Conservation (phyloP, 495 filamentous ascomycete genomes). For the Podospora comata region DNA sequence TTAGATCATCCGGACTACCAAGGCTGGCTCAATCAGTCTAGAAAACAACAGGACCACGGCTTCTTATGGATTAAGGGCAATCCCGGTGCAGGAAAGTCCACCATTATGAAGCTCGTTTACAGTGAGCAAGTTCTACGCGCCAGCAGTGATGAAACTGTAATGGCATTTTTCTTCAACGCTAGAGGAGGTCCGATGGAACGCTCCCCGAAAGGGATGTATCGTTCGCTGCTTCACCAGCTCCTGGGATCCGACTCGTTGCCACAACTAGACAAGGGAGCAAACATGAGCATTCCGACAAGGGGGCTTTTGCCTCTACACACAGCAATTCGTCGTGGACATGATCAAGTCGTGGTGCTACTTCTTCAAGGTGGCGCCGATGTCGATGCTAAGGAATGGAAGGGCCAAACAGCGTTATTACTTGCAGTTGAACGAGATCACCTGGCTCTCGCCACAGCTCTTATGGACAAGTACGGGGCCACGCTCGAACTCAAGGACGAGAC, state of each 20-base stretch:
- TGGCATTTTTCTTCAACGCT: slow-evolving; percentile 34
- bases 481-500: no score
- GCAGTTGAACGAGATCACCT: no score
- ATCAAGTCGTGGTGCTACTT: no score
- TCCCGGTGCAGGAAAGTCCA: slow-evolving; percentile 54
- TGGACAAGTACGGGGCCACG: no score
- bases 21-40: slow-evolving; percentile 46
- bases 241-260: slow-evolving; percentile 7
- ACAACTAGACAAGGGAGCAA: neutral
- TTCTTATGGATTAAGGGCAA: slow-evolving; percentile 59
- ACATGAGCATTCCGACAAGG: no score
- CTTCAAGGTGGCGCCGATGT: no score
- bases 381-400: no score
- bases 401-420: no score
- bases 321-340: no score
- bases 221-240: slow-evolving; percentile 45
- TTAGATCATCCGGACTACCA: slow-evolving; percentile 38
- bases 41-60: slow-evolving; percentile 28
- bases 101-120: slow-evolving; percentile 30
- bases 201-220: slow-evolving; percentile 53
- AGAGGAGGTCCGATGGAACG: slow-evolving; percentile 46
- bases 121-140: slow-evolving; percentile 7
- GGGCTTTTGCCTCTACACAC: no score
- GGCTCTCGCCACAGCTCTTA: no score
- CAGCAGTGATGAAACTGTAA: neutral